Conservation (phyloP, 1,284 basidiomycete genomes). For the Cerrena zonata region DNA sequence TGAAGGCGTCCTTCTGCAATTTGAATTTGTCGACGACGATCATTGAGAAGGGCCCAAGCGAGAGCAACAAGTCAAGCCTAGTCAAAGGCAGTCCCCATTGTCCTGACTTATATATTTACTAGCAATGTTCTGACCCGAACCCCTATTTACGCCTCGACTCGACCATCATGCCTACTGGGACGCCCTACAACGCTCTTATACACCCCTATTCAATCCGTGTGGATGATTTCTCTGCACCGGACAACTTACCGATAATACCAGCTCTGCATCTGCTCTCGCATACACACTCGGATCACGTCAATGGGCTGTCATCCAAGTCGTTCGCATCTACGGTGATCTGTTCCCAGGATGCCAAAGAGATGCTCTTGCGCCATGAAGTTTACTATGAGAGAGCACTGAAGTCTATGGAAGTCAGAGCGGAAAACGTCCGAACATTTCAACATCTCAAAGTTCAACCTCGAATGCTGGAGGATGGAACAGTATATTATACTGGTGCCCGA, state of each 20-base stretch:
- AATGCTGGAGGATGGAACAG: slow-evolving; percentile 37
- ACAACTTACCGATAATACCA: slow-evolving; percentile 36
- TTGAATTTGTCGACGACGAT: too few species aligned
- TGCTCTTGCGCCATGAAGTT: slow-evolving; percentile 72
- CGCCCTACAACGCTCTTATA: slow-evolving; percentile 62
- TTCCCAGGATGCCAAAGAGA: slow-evolving; percentile 75
- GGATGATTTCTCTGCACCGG: slow-evolving; percentile 60
- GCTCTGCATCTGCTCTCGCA: slow-evolving; percentile 74
- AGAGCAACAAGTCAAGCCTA: too few species aligned
- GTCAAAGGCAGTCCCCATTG: too few species aligned
- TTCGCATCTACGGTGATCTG: slow-evolving; percentile 69
- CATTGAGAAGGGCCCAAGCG: too few species aligned
- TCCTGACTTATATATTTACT: too few species aligned
- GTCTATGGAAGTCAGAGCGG: slow-evolving; percentile 47
- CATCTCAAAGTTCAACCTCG: slow-evolving; percentile 60
- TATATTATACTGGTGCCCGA: slow-evolving; percentile 45
- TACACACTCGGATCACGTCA: slow-evolving; percentile 78
- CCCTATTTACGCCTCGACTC: slow-evolving; percentile 2
- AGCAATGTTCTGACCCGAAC: not conserved
- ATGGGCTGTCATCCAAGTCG: slow-evolving; percentile 62
- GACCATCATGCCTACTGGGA: slow-evolving; percentile 56
- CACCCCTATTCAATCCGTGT: slow-evolving; percentile 73
- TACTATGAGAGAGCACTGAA: slow-evolving; percentile 56
- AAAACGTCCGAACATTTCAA: slow-evolving; percentile 55
- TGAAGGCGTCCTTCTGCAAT: too few species aligned